Percentiles rank a stretch among this genome's conserved stretches.
phyloP scores from a whole-genome alignment of 495 filamentous ascomycete species.

The Letharia lupina region DNA sequence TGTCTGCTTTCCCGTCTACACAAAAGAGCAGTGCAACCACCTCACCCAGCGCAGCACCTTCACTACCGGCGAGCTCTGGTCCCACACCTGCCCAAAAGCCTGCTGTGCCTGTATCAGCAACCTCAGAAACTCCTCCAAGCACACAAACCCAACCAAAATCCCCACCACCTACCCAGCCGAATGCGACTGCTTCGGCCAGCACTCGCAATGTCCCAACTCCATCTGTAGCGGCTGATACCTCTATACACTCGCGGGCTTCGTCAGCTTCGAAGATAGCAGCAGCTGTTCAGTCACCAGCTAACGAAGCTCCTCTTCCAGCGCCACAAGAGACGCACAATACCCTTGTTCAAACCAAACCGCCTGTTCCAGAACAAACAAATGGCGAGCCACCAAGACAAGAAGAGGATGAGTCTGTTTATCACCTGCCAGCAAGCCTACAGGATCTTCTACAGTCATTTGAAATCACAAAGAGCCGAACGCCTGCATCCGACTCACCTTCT shows the following conservation, averaged over 20 bases:
- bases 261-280: constrained; percentile 11
- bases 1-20: constrained; percentile 36
- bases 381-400: constrained; percentile 45
- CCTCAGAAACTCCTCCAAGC: constrained; percentile 32
- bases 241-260: constrained; percentile 12
- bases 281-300: constrained; percentile 18
- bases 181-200: constrained; percentile 29
- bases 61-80: constrained; percentile 39
- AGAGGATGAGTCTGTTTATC: constrained; percentile 80
- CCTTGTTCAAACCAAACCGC: constrained; percentile 6
- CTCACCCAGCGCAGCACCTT: constrained; percentile 46
- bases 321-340: constrained; percentile 23
- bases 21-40: constrained; percentile 43
- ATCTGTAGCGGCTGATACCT: constrained; percentile 8
- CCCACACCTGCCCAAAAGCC: constrained; percentile 36
- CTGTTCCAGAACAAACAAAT: constrained; percentile 42
- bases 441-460: constrained; percentile 89
- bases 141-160: constrained; percentile 40
- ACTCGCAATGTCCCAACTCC: constrained; percentile 33
- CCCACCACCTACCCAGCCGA: constrained; percentile 39
- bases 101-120: constrained; percentile 31
- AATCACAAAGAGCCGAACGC: constrained; percentile 59
- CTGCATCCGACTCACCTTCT: constrained; percentile 49
- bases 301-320: constrained; percentile 30
- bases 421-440: constrained; percentile 82